These are phyloP conservation scores for Termitomyces sp. DNA, from an alignment of 768 basidiomycete species.

Conservation along the genomic window DNA sequence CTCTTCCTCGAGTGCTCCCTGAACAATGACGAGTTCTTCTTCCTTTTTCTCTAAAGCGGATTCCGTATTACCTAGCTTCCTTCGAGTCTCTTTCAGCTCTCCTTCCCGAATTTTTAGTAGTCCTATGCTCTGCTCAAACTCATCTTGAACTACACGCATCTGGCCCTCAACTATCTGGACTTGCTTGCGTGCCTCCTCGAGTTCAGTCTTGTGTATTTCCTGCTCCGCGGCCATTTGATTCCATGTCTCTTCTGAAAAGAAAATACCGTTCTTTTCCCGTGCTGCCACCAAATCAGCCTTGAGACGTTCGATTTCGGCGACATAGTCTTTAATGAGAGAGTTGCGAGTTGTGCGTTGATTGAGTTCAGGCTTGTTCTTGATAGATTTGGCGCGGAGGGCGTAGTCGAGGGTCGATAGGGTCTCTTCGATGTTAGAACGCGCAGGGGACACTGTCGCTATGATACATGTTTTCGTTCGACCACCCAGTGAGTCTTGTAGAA, in stretches of 20 bases:
- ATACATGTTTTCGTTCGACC: constrained; percentile 97
- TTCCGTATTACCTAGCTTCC: constrained; percentile 48
- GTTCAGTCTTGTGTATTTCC: constrained; percentile 69
- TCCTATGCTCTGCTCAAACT: constrained; percentile 87
- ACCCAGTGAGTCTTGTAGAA: constrained; percentile 98
- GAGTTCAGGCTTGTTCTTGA: constrained; percentile 91
- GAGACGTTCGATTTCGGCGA: constrained; percentile 88
- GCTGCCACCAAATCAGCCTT: constrained; percentile 89
- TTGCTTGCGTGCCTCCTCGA: constrained; percentile 79
- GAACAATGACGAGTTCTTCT: constrained; percentile 53
- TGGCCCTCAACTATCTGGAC: constrained; percentile 82
- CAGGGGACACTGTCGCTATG: constrained; percentile 93
- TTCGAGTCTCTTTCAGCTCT: constrained; percentile 63
- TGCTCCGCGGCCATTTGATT: constrained; percentile 74
- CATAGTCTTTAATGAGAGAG: constrained; percentile 88
- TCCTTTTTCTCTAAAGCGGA: constrained; percentile 48
- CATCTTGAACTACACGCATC: constrained; percentile 73
- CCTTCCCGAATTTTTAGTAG: constrained; percentile 70
- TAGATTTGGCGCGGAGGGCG: constrained; percentile 91
- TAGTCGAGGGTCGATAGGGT: constrained; percentile 97
- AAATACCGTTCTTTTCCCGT: constrained; percentile 94
- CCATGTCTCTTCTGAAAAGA: constrained; percentile 90
- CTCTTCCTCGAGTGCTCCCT: constrained; percentile 72
- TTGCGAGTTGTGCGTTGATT: constrained; percentile 94
- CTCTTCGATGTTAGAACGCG: constrained; percentile 92